Evolutionary conservation across 1,139 yeast species (phyloP).

Genomic region (Candida tunisiensis): DNA sequence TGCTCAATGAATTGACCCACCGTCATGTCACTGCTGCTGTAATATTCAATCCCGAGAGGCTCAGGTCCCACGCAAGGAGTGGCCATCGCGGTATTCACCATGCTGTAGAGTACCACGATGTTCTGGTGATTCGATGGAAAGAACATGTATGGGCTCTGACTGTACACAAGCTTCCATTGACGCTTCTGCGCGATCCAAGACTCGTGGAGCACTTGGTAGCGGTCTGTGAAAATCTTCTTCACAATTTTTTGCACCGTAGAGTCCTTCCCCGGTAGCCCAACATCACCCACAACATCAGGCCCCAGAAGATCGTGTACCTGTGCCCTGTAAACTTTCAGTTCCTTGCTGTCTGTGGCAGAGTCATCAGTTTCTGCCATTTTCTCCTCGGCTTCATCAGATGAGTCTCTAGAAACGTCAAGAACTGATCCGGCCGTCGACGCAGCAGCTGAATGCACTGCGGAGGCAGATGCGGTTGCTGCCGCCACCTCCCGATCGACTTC

Average conservation of each 20-base stretch:
- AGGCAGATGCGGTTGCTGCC: too few relatives aligned
- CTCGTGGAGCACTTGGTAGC: constrained; percentile 10
- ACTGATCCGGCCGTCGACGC: too few relatives aligned
- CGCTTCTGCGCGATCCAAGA: constrained; percentile 20
- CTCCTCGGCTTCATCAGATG: constrained; percentile 3
- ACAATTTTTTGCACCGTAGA: constrained; percentile 9
- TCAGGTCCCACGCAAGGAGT: constrained; percentile 93
- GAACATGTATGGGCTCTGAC: constrained; percentile 32
- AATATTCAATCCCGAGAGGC: constrained; percentile 63
- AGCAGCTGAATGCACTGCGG: too few relatives aligned
- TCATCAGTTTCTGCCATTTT: constrained; percentile 2
- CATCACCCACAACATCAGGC: constrained; percentile 4
- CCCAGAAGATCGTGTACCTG: constrained; percentile 5
- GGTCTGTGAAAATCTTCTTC: constrained; percentile 9
- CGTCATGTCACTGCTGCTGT: constrained; percentile 82
- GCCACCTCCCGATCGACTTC: constrained; percentile 6
- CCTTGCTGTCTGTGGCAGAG: constrained; percentile 1
- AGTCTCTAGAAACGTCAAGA: constrained; percentile 9
- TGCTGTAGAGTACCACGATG: constrained; percentile 60
- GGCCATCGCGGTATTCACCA: constrained; percentile 69
- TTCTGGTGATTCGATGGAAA: constrained; percentile 65
- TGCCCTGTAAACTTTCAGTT: constrained; percentile 1
- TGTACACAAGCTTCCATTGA: constrained; percentile 47
- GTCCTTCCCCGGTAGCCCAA: constrained; percentile 11
- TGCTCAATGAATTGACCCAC: constrained; percentile 81